Percentiles rank a stretch among this genome's conserved stretches.
Conservation (phyloP, 2,329 filamentous ascomycete species). For the Monilinia fructigena region DNA sequence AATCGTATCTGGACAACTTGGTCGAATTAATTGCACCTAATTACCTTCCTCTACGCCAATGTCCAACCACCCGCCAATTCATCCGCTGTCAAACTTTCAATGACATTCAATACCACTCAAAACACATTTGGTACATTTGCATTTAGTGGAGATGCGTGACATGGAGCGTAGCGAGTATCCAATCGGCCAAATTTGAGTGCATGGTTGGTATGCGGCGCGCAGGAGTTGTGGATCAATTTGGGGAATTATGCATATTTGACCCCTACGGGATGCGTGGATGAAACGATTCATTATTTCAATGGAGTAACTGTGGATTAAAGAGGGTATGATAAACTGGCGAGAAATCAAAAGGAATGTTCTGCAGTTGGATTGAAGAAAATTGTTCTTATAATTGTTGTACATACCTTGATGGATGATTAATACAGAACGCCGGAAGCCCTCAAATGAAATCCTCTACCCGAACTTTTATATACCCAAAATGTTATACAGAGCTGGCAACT, state of each 20-base stretch:
- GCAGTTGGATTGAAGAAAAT: background rate
- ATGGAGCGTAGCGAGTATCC: constrained; percentile 50
- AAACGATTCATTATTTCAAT: constrained; percentile 53
- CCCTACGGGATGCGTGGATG: constrained; percentile 56
- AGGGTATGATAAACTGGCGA: background rate
- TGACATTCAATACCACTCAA: constrained; percentile 51
- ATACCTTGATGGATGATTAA: constrained; percentile 11
- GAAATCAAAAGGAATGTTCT: background rate
- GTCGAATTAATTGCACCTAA: constrained; percentile 47
- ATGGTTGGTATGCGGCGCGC: constrained; percentile 56
- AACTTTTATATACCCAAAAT: constrained; percentile 10
- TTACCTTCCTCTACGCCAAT: constrained; percentile 34
- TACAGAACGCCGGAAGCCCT: background rate
- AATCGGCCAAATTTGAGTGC: constrained; percentile 55
- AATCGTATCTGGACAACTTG: constrained; percentile 52
- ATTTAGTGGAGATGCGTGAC: constrained; percentile 58
- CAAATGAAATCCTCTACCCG: background rate
- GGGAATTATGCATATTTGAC: constrained; percentile 59
- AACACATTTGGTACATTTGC: constrained; percentile 57
- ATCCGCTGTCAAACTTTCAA: constrained; percentile 49
- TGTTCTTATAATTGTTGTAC: constrained; percentile 5
- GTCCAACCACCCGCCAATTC: constrained; percentile 39
- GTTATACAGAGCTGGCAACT: constrained; percentile 2
- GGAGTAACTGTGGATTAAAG: constrained; percentile 39
- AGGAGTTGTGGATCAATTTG: constrained; percentile 56